Base-by-base conservation (phyloP, 352 stramenopile genomes). In the Phytophthora uliginosa region DNA sequence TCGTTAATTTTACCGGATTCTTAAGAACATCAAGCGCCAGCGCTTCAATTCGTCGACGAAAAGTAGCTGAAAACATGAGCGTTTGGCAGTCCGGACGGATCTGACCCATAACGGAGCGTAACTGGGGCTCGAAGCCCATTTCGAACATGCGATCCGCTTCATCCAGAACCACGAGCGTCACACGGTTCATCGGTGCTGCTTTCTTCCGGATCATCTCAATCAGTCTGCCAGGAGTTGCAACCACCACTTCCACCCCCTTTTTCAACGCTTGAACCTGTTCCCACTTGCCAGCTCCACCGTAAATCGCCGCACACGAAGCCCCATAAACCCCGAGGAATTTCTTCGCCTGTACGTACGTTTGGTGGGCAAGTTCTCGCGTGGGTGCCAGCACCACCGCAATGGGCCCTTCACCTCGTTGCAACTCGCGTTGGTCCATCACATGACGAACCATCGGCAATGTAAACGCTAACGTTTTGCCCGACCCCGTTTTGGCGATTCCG, bases 401-500 rank as follows among this genome's bases (percentile, higher is more conserved):
- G 0, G 90, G 88, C 0, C 90, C 90, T 81, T 96, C 88, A 20
- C 84, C 85, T 38, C 89, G 85, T 42, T 76, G 58, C 10, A 97
- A 77, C 42, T 92, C 77, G 9, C 89, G 79, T 79, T 98, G 92
- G 66, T 96, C 89, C 89, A 97, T 97, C 9, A 97, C 81, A 48
- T 95, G 88, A 15, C 81, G 77, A 50, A 99, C 83, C 76, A 99
- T 91, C n/a, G 98, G 98, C 60, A 99, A 73, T 17, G 98, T 91
- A 81, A 99, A 99, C 4, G 98, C 96, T 31, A 99, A 89, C 10
- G 98, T 99, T 84, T 99, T 99, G 3, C 98, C 98, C 3, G 91
- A 98, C 28, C 98, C 98, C 1, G 98, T 99, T 85, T 99, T 97
- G 56, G 97, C 96, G 55, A 96, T 97, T 33, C 79, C 90, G 57